phyloP scores from a whole-genome alignment of 1,139 yeast species.

The Blastobotrys arbuscula region DNA sequence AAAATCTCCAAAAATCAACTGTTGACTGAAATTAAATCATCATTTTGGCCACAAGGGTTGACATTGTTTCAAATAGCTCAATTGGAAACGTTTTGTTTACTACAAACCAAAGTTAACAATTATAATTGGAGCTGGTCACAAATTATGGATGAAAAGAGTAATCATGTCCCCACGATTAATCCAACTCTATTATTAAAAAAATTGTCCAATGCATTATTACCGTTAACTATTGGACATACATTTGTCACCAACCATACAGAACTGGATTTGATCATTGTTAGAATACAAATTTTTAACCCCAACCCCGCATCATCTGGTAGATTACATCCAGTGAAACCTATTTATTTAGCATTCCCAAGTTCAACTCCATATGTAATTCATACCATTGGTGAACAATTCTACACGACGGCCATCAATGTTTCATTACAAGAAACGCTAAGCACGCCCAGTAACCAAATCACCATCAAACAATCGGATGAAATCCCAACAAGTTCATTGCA shows the following conservation, averaged over 20 bases:
- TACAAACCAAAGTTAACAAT: slow-evolving; percentile 49
- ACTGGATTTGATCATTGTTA: slow-evolving; percentile 52
- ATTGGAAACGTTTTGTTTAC: slow-evolving; percentile 58
- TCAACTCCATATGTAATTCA: slow-evolving; percentile 66
- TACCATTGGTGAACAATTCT: slow-evolving; percentile 41
- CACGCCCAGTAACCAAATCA: slow-evolving; percentile 33
- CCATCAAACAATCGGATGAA: slow-evolving; percentile 33
- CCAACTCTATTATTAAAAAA: slow-evolving; percentile 41
- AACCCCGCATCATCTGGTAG: slow-evolving; percentile 29
- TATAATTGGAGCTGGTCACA: slow-evolving; percentile 50
- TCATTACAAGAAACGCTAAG: slow-evolving; percentile 51
- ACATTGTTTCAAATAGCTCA: slow-evolving; percentile 68
- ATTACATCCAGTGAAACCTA: slow-evolving; percentile 51
- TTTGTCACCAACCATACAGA: slow-evolving; percentile 64
- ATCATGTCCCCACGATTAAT: slow-evolving; percentile 37
- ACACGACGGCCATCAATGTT: slow-evolving; percentile 51
- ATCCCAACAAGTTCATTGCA: slow-evolving; percentile 51
- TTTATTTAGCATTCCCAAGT: slow-evolving; percentile 59
- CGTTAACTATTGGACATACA: slow-evolving; percentile 42
- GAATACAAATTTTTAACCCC: slow-evolving; percentile 64
- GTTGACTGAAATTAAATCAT: slow-evolving; percentile 46
- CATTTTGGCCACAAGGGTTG: slow-evolving; percentile 59
- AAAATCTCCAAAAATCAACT: slow-evolving; percentile 40
- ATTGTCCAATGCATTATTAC: slow-evolving; percentile 43
- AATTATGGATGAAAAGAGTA: slow-evolving; percentile 40